A percentile compares a stretch with the other conserved stretches of the same genome.
These are phyloP conservation scores for Daphne laureola DNA, from an alignment of 441 rosid species.

Conservation along the genomic window DNA sequence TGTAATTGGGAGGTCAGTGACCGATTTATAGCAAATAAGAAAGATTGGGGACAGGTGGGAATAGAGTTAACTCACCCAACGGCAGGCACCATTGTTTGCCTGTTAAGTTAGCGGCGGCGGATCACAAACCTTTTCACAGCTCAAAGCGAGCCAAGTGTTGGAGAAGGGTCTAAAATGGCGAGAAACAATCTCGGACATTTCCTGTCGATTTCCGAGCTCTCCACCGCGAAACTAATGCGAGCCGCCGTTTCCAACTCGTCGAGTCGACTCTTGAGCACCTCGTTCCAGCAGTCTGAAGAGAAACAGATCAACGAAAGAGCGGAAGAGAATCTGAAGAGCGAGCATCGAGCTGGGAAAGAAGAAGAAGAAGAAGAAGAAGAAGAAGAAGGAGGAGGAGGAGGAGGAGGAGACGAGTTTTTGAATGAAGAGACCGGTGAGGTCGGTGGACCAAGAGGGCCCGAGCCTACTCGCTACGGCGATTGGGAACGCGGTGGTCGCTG, in stretches of 20 bases:
- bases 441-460: conserved; percentile 81
- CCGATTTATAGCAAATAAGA: too few relatives aligned
- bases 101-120: too few relatives aligned
- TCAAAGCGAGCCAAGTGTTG: not conserved
- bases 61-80: too few relatives aligned
- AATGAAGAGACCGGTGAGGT: conserved; percentile 65
- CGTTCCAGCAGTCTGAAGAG: not conserved
- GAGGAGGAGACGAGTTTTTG: too few relatives aligned
- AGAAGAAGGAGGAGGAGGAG: conserved; percentile 20
- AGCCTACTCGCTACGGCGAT: conserved; percentile 91
- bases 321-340: conserved; percentile 7
- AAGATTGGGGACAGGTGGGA: too few relatives aligned
- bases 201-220: conserved; percentile 8
- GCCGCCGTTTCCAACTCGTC: too few relatives aligned
- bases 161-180: conserved; percentile 19
- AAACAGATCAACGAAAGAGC: conserved; percentile 8
- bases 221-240: conserved; percentile 8
- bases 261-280: not conserved
- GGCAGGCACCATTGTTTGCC: too few relatives aligned
- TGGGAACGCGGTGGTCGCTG: conserved; percentile 93
- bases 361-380: conserved; percentile 10
- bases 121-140: too few relatives aligned
- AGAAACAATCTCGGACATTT: conserved; percentile 22
- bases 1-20: too few relatives aligned
- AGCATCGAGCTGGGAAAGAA: not conserved